A percentile compares a stretch with the other conserved stretches of the same genome.
Evolutionary conservation across 2,329 filamentous ascomycete species (phyloP).

Genomic region (Exophiala spinifera): DNA sequence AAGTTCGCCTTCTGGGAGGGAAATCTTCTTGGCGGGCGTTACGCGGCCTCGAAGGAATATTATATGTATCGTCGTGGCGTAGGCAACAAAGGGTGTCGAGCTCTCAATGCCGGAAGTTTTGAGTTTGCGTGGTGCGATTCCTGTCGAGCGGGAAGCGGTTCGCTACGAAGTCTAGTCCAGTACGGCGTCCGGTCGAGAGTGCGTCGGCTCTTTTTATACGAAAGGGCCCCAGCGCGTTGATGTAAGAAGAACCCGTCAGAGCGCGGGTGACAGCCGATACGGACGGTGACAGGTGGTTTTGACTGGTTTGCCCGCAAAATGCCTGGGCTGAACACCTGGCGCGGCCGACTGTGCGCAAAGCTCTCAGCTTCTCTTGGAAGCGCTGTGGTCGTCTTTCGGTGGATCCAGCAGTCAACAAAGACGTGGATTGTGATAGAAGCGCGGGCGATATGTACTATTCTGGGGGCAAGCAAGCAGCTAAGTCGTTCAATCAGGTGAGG

Average conservation of each 20-base stretch:
- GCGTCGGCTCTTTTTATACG: neutral
- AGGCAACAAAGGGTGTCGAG: neutral
- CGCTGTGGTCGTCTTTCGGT: constrained; percentile 1
- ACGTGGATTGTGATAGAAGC: constrained; percentile 5
- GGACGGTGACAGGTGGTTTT: neutral
- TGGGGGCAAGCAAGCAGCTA: constrained; percentile 9
- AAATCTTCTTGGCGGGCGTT: too few species aligned
- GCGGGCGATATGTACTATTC: neutral
- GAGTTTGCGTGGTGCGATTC: constrained; percentile 4
- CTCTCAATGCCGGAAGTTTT: neutral
- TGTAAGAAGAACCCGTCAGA: neutral
- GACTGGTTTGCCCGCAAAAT: neutral
- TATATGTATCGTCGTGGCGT: neutral
- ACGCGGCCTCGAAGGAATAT: neutral
- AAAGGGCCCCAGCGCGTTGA: neutral
- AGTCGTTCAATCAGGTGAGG: constrained; percentile 7
- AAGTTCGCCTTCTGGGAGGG: too few species aligned
- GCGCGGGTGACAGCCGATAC: neutral
- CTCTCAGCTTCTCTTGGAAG: constrained; percentile 3
- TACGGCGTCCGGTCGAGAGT: neutral
- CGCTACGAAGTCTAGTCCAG: constrained; percentile 13
- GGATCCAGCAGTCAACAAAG: constrained; percentile 10
- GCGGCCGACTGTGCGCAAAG: neutral
- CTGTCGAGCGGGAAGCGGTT: constrained; percentile 12
- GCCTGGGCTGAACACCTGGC: neutral